Evolutionary conservation across 768 basidiomycete genomes (phyloP).

Genomic region (Lactarius hengduanensis): DNA sequence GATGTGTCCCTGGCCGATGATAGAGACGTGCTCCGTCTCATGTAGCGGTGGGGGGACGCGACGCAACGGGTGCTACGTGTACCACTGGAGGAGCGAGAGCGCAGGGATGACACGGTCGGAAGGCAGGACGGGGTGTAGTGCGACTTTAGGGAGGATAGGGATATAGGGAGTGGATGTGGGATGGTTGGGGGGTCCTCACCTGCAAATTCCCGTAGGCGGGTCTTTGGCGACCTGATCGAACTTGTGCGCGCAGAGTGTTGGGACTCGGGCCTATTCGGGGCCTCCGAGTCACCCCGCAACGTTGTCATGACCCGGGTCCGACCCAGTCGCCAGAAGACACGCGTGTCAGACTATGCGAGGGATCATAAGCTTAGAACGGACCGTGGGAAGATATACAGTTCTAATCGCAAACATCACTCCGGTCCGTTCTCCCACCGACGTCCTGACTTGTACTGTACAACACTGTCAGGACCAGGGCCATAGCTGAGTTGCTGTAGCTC

Average conservation of each 20-base stretch:
- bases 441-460: no score
- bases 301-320: no score
- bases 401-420: no score
- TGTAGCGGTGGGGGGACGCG: conserved; percentile 63
- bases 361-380: no score
- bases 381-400: no score
- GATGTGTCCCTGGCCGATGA: conserved; percentile 95
- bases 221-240: conserved; percentile 84
- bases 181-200: conserved; percentile 45
- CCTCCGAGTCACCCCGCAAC: no score
- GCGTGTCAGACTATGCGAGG: no score
- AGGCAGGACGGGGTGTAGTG: conserved; percentile 64
- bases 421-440: no score
- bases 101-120: conserved; percentile 63
- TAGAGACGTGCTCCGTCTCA: conserved; percentile 63
- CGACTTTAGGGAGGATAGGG: conserved; percentile 56
- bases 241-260: conserved; percentile 51
- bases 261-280: no score
- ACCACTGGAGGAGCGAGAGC: conserved; percentile 90
- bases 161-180: conserved; percentile 53
- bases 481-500: no score
- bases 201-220: conserved; percentile 87
- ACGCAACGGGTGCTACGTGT: conserved; percentile 84
- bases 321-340: no score
- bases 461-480: no score